These are phyloP conservation scores for Wallacemonas collosoma DNA, from an alignment of 208 protist species.

Conservation along the genomic window DNA sequence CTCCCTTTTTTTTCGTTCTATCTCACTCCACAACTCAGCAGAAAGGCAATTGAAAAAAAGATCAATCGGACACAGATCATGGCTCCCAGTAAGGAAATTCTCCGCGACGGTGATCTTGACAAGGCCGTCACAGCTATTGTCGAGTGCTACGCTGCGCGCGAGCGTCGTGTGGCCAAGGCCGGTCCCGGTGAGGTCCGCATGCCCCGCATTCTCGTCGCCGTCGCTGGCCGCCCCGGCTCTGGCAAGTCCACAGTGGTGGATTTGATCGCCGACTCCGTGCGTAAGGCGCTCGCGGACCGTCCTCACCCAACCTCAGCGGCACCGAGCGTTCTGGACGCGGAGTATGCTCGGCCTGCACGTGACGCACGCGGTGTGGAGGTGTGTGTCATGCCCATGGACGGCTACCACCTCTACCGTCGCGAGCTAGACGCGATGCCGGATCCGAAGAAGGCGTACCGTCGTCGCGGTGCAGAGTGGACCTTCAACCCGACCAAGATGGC, in stretches of 20 bases:
- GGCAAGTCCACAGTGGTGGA: conserved; percentile 68
- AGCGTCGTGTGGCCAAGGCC: neutral
- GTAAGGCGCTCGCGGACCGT: conserved; percentile 24
- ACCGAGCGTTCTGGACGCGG: conserved; percentile 6
- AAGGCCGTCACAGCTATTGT: conserved; percentile 23
- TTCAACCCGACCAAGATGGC: conserved; percentile 64
- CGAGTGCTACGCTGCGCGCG: neutral
- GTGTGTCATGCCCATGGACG: conserved; percentile 82
- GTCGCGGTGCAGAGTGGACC: conserved; percentile 82
- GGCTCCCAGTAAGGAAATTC: conserved; percentile 9
- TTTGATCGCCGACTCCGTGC: conserved; percentile 45
- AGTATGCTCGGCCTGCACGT: neutral
- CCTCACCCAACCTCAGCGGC: conserved; percentile 7
- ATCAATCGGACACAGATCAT: neutral
- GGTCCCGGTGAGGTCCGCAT: conserved; percentile 12
- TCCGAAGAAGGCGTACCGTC: conserved; percentile 48
- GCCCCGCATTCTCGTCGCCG: conserved; percentile 59
- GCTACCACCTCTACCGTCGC: conserved; percentile 70
- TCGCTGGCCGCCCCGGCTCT: conserved; percentile 74
- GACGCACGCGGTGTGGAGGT: conserved; percentile 32
- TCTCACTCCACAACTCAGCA: conserved; percentile 15
- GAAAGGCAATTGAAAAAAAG: conserved; percentile 14
- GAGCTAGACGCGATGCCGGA: conserved; percentile 61
- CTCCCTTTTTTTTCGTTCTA: neutral
- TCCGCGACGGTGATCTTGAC: conserved; percentile 21